Base-by-base conservation (phyloP, 148 eudicot species). In the Spergularia bocconei region DNA sequence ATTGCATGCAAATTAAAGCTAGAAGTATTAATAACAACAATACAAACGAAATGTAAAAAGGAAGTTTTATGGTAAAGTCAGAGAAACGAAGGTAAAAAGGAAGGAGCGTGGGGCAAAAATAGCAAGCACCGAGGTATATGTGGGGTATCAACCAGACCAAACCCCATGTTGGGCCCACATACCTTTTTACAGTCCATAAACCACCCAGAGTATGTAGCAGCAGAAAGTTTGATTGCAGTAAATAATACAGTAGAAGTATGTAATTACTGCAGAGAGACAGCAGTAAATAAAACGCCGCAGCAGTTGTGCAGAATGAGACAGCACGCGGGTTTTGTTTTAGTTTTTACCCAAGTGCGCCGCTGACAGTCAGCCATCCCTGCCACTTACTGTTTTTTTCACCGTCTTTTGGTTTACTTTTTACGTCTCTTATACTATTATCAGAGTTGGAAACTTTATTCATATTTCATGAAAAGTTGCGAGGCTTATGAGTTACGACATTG, bases 61-160 rank as follows among this genome's bases (percentile, higher is more conserved):
- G 48, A 69, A 13, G 25, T 63, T n/a, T 41, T 41, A 59, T 11
- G 21, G 50, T 38, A 39, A 1, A 59, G 20, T 21, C 13, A 19
- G 61, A 6, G 14, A 47, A 47, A 69, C 3, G 41, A 7, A n/a
- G 63, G 73, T 8, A 11, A 63, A 47, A 48, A n/a, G 33, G 62
- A 62, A 3, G 48, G 57, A 48, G 69, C 51, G 75, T 70, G 57
- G 39, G 71, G 54, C 29, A 54, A 67, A 75, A 54, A 23, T 33
- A 56, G 68, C 71, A 70, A 75, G 17, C 7, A 76, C 53, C 83
- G 79, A 80, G 83, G 83, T 64, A 76, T 72, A 58, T 80, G 83
- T 29, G 73, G 77, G 83, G 79, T 11, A 76, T 52, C 41, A 50
- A 71, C 50, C 76, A 53, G 71, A 80, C 83, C 59, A 71, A 39